Evolutionary conservation across 352 stramenopile genomes (phyloP), one percentile per base, ranked within the genome.

Genomic region (Phytophthora foliorum): DNA sequence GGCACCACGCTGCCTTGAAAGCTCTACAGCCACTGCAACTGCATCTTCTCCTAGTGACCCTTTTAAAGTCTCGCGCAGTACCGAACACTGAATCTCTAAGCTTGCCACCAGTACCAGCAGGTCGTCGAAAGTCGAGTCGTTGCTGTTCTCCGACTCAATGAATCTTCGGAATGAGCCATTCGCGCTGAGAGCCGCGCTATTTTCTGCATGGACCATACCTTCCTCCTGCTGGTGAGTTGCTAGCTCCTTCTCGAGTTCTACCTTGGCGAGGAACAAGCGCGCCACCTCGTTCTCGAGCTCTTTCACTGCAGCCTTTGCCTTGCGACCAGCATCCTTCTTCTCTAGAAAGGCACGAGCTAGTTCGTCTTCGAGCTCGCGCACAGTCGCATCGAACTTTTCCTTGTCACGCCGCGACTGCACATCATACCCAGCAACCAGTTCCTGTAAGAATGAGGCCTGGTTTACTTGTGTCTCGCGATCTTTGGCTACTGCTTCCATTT

Each of bases 61-160:
- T 38, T 80, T 73, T 24, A 93, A 65, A 16, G 44, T 77, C 27
- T 91, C 85, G 16, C 80, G 74, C 48, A 93, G 74, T 14, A 81
- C 70, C 9, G 72, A 74, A 57, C 85, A 93, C 50, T 91, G 81
- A 45, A 93, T 93, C 57, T 90, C 80, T 42, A 93, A 73, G 62
- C 85, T 91, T 50, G 85, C 82, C 10, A 90, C 67, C 19, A 93
- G 64, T 8, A 93, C 77, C 25, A 88, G 67, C 45, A 90, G 51
- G 27, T 92, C 84, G 14, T 90, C 74, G 13, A 90, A 1, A 21
- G 55, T 78, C 27, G 69, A 76, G 29, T 71, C 50, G 34, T 65
- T 67, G 52, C 62, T 65, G 36, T 38, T 67, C 10, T 72, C 46
- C 7, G 49, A 72, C 16, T 53, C 48, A 29, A 42, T 38, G 2